phyloP scores from a whole-genome alignment of 805 yeast genomes.

The Pichia rugopelliculosa region DNA sequence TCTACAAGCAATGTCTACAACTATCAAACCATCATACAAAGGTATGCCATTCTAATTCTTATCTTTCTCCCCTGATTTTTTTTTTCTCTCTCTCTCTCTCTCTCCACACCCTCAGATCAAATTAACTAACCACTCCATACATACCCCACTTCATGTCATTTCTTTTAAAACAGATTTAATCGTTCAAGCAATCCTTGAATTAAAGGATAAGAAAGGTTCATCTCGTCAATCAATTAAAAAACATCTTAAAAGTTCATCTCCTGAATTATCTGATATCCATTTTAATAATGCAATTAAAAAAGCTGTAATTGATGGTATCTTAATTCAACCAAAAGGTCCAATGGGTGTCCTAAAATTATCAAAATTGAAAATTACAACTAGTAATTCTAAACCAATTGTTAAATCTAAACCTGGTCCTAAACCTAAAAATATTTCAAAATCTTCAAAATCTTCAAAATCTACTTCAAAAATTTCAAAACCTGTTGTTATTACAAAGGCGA shows the following conservation, averaged over 20 bases:
- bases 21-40: neutral
- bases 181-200: slow-evolving; percentile 57
- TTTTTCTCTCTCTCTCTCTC: neutral
- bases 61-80: neutral
- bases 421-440: slow-evolving; percentile 14
- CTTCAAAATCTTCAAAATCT: neutral
- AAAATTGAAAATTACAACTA: slow-evolving; percentile 24
- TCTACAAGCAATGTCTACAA: neutral
- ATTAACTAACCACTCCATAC: too few species aligned
- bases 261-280: slow-evolving; percentile 57
- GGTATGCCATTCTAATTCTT: neutral
- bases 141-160: neutral
- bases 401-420: slow-evolving; percentile 15
- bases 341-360: slow-evolving; percentile 61
- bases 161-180: slow-evolving; percentile 42
- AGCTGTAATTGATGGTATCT: slow-evolving; percentile 72
- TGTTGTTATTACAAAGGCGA: neutral
- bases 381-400: slow-evolving; percentile 26
- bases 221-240: slow-evolving; percentile 86
- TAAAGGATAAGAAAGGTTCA: slow-evolving; percentile 78
- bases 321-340: slow-evolving; percentile 82
- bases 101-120: too few species aligned
- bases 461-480: neutral
- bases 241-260: slow-evolving; percentile 54
- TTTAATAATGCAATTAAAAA: slow-evolving; percentile 74